phyloP scores from a whole-genome alignment of 805 yeast species.

The Wickerhamiella alocasiicola region DNA sequence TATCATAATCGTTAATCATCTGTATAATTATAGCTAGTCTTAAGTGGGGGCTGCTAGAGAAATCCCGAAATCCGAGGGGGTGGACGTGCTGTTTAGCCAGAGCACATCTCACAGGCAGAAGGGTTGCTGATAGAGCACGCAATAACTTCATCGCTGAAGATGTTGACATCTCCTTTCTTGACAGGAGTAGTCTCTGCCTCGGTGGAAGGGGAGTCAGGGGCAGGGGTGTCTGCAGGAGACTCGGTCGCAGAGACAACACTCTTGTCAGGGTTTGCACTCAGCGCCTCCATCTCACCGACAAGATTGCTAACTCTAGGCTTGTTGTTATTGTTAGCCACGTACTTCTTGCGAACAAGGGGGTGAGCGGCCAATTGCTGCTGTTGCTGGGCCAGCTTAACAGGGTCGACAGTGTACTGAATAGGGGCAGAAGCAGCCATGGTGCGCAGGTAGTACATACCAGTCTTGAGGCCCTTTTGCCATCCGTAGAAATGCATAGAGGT shows the following conservation, averaged over 20 bases:
- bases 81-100: constrained; percentile 44
- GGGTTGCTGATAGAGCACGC: constrained; percentile 97
- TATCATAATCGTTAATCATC: constrained; percentile 8
- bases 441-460: constrained; percentile 96
- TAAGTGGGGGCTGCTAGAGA: too few relatives aligned
- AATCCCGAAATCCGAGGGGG: background rate
- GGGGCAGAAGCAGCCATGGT: constrained; percentile 97
- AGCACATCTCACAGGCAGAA: constrained; percentile 97
- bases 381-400: constrained; percentile 27
- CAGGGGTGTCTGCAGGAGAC: constrained; percentile 9
- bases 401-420: constrained; percentile 75
- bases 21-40: too few relatives aligned
- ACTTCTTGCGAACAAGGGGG: constrained; percentile 20
- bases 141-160: constrained; percentile 82
- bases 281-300: constrained; percentile 13
- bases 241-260: constrained; percentile 4
- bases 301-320: constrained; percentile 3
- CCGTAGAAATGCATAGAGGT: constrained; percentile 98
- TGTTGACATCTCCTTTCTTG: constrained; percentile 49
- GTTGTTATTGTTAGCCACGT: constrained; percentile 16
- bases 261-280: background rate
- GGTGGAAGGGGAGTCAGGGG: constrained; percentile 3
- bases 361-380: constrained; percentile 14
- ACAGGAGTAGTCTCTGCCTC: background rate
- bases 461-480: constrained; percentile 96